Evolutionary conservation across 1,284 basidiomycete genomes (phyloP).

Genomic region (Fomitopsis palustris): DNA sequence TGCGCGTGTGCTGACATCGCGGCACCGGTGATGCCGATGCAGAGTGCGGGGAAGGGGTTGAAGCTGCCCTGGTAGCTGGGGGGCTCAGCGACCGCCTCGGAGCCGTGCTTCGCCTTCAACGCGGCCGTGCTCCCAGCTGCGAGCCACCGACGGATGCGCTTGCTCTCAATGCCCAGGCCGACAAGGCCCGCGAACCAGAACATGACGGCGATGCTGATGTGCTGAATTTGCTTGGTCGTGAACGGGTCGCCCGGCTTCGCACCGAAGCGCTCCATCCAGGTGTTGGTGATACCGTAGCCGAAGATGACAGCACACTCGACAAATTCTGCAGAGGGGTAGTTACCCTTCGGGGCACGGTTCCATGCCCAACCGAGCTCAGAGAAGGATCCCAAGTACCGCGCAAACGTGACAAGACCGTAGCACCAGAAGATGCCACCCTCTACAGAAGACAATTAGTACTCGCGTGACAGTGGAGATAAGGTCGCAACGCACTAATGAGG

Average conservation of each 20-base stretch:
- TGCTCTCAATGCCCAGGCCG: slow-evolving; percentile 89
- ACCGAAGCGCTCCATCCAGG: slow-evolving; percentile 96
- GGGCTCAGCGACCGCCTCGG: slow-evolving; percentile 55
- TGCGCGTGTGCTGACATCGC: slow-evolving; percentile 97
- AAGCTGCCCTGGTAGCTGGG: slow-evolving; percentile 78
- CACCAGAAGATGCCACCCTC: slow-evolving; percentile 90
- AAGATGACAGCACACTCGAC: slow-evolving; percentile 89
- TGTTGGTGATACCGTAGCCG: slow-evolving; percentile 87
- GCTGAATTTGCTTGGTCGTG: slow-evolving; percentile 92
- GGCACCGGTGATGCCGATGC: slow-evolving; percentile 90
- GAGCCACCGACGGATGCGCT: slow-evolving; percentile 66
- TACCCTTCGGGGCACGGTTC: slow-evolving; percentile 65
- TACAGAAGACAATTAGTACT: slow-evolving; percentile 25
- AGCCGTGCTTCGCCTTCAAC: slow-evolving; percentile 30
- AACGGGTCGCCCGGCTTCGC: slow-evolving; percentile 79
- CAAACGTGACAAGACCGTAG: slow-evolving; percentile 88
- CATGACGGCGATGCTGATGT: slow-evolving; percentile 95
- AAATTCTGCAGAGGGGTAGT: slow-evolving; percentile 76
- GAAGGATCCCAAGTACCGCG: slow-evolving; percentile 88
- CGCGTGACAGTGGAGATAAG: not conserved
- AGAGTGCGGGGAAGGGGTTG: slow-evolving; percentile 93
- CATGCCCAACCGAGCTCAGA: slow-evolving; percentile 93
- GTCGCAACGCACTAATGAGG: slow-evolving; percentile 73
- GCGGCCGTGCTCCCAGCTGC: slow-evolving; percentile 52
- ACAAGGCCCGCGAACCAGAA: slow-evolving; percentile 93